Percentiles rank a stretch among this genome's conserved stretches.
Conservation (phyloP, 495 filamentous ascomycete species). For the Hypoxylon cercidicola region DNA sequence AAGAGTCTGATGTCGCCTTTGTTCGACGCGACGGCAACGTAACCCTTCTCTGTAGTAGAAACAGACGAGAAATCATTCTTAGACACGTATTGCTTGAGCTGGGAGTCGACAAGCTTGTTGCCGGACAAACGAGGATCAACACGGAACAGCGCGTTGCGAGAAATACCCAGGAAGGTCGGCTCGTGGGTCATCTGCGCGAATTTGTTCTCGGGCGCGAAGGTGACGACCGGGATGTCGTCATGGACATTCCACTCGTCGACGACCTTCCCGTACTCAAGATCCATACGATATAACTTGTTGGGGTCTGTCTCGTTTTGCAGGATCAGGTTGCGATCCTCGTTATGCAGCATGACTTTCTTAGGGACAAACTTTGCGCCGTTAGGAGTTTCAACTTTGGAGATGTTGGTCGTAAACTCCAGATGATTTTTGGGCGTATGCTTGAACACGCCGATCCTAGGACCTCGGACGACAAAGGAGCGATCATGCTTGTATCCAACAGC, state of each 20-base stretch:
- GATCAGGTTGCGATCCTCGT: constrained; percentile 91
- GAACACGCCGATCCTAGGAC: constrained; percentile 98
- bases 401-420: constrained; percentile 96
- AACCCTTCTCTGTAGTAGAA: constrained; percentile 94
- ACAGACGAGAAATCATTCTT: constrained; percentile 97
- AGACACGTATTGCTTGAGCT: constrained; percentile 93
- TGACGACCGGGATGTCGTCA: constrained; percentile 91
- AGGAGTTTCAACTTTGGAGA: constrained; percentile 93
- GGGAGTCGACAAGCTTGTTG: constrained; percentile 89
- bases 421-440: constrained; percentile 94
- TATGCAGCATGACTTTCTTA: constrained; percentile 97
- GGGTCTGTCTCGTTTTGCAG: constrained; percentile 86
- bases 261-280: constrained; percentile 98
- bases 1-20: constrained; percentile 98
- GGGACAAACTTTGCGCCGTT: constrained; percentile 89
- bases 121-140: constrained; percentile 92
- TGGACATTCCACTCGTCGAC: constrained; percentile 99
- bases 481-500: constrained; percentile 99
- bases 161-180: constrained; percentile 93
- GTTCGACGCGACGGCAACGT: constrained; percentile 94
- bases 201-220: constrained; percentile 95
- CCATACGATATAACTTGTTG: constrained; percentile 96
- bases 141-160: constrained; percentile 90
- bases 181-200: constrained; percentile 97
- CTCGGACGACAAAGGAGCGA: constrained; percentile 94